Conservation (phyloP, 1,139 yeast genomes). For the Yamadazyma friedrichii region DNA sequence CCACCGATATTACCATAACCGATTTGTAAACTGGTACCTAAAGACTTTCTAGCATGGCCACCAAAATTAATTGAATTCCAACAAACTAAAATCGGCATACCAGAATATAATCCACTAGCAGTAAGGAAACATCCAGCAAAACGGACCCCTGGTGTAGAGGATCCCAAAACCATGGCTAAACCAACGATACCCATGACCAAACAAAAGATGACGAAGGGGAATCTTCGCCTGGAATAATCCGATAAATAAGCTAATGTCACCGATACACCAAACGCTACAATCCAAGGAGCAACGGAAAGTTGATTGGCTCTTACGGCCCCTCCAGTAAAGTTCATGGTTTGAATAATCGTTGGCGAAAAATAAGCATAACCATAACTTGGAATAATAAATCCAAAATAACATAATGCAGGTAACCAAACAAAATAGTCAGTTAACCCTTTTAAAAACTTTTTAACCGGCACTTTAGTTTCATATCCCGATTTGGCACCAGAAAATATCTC, state of each 20-base stretch:
- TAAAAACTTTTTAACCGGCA: constrained; percentile 39
- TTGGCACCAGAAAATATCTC: constrained; percentile 50
- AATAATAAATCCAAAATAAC: constrained; percentile 61
- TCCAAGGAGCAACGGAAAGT: constrained; percentile 74
- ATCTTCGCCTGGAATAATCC: constrained; percentile 46
- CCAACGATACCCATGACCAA: constrained; percentile 51
- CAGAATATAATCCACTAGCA: constrained; percentile 65
- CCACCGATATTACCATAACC: constrained; percentile 88
- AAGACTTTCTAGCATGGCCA: constrained; percentile 69
- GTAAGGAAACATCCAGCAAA: constrained; percentile 73
- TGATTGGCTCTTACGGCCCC: constrained; percentile 60
- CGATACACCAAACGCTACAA: constrained; percentile 56
- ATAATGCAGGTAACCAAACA: constrained; percentile 57
- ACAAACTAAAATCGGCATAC: constrained; percentile 75
- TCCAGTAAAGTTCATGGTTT: constrained; percentile 56
- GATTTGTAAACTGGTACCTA: constrained; percentile 73
- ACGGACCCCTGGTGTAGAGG: constrained; percentile 38
- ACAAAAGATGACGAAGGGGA: constrained; percentile 46
- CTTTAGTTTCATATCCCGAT: constrained; percentile 52
- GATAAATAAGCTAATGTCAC: constrained; percentile 49
- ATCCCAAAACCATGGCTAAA: constrained; percentile 50
- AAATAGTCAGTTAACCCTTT: constrained; percentile 46
- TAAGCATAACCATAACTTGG: constrained; percentile 74
- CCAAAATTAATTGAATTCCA: constrained; percentile 68
- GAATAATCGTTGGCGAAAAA: constrained; percentile 65